These are phyloP conservation scores for Triticum timopheevii DNA, from an alignment of 176 grass and related monocot genomes.

Conservation along the genomic window DNA sequence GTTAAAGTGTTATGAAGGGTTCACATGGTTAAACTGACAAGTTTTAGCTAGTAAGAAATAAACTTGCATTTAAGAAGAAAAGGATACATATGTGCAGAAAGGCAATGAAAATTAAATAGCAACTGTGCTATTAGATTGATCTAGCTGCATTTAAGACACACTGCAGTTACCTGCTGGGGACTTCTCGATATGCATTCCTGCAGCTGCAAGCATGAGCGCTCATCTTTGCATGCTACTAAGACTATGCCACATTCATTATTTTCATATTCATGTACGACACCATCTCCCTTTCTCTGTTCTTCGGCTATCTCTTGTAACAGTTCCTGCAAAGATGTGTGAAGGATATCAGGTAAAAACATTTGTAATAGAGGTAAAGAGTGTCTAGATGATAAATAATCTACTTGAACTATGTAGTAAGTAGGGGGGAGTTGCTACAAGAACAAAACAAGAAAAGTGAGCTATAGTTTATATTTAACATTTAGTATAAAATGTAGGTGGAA, in stretches of 20 bases:
- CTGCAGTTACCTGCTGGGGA: conserved; percentile 52
- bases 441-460: neutral
- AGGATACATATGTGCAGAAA: neutral
- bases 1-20: conserved; percentile 10
- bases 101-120: neutral
- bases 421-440: conserved; percentile 25
- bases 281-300: conserved; percentile 56
- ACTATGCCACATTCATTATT: conserved; percentile 52
- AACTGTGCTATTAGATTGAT: conserved; percentile 2
- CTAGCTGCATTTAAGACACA: neutral
- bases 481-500: neutral
- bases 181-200: conserved; percentile 80
- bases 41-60: neutral
- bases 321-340: conserved; percentile 53
- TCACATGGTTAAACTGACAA: conserved; percentile 18
- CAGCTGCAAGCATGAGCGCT: conserved; percentile 83
- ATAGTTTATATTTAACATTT: neutral
- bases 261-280: conserved; percentile 29
- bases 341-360: conserved; percentile 19
- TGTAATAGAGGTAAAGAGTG: neutral
- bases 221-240: conserved; percentile 94
- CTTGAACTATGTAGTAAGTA: neutral
- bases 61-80: conserved; percentile 17
- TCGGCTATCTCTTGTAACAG: conserved; percentile 90
- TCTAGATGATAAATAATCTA: conserved; percentile 13